Evolutionary conservation across 805 yeast genomes (phyloP).

Genomic region (Ascoidea asiatica): DNA sequence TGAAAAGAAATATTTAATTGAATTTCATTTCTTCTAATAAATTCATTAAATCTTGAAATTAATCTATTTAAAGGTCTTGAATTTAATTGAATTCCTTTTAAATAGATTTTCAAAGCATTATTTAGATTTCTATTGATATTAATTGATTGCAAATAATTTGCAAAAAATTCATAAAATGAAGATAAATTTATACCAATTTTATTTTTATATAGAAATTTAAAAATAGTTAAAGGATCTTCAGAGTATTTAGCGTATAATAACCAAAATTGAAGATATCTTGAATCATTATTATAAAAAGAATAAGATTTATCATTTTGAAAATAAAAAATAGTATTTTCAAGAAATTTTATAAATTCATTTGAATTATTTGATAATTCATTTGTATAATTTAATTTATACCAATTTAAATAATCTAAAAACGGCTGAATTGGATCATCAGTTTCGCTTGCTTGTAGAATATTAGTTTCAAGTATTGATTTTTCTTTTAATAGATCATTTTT

Average conservation of each 20-base stretch:
- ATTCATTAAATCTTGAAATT: slow-evolving; percentile 27
- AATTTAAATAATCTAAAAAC: slow-evolving; percentile 59
- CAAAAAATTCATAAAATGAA: slow-evolving; percentile 67
- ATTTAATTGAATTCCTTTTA: slow-evolving; percentile 37
- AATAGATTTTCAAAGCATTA: slow-evolving; percentile 49
- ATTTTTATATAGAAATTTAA: slow-evolving; percentile 54
- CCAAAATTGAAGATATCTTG: slow-evolving; percentile 75
- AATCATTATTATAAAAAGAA: slow-evolving; percentile 63
- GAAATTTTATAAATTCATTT: slow-evolving; percentile 48
- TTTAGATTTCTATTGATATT: slow-evolving; percentile 26
- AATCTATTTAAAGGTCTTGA: slow-evolving; percentile 57
- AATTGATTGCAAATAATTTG: slow-evolving; percentile 41
- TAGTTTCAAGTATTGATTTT: slow-evolving; percentile 33
- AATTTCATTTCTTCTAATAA: slow-evolving; percentile 22
- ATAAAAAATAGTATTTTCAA: slow-evolving; percentile 60
- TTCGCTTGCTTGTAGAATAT: slow-evolving; percentile 38
- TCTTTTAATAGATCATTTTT: slow-evolving; percentile 18
- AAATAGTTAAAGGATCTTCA: slow-evolving; percentile 59
- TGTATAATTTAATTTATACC: slow-evolving; percentile 54
- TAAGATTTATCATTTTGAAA: slow-evolving; percentile 36
- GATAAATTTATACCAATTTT: slow-evolving; percentile 60
- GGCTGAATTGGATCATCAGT: slow-evolving; percentile 76
- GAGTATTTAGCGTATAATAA: slow-evolving; percentile 56
- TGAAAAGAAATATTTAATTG: slow-evolving; percentile 23
- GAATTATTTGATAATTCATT: slow-evolving; percentile 46